Percentiles rank a stretch among this genome's conserved stretches.
Conservation (phyloP, 352 stramenopile genomes). For the Globisporangium radiosum region DNA sequence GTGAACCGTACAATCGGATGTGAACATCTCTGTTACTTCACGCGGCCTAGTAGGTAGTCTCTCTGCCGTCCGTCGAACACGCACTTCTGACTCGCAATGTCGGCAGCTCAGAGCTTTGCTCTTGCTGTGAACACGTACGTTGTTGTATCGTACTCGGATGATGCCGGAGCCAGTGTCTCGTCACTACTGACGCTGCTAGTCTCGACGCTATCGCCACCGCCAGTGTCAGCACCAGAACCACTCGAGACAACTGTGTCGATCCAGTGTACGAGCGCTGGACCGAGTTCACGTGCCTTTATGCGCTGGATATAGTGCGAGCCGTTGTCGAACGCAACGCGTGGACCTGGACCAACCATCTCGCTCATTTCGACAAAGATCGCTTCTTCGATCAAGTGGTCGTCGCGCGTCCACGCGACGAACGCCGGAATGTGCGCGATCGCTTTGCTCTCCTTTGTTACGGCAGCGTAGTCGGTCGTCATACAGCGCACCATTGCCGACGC, state of each 20-base stretch:
- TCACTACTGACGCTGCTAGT: too few relatives aligned
- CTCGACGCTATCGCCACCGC: neutral
- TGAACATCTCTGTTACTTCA: too few relatives aligned
- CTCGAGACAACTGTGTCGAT: slow-evolving; percentile 16
- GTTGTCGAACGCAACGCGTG: slow-evolving; percentile 26
- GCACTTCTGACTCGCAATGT: neutral
- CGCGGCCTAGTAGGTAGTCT: too few relatives aligned
- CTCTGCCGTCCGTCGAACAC: too few relatives aligned
- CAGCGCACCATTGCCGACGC: slow-evolving; percentile 25
- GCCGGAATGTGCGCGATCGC: slow-evolving; percentile 20
- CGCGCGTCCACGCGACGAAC: slow-evolving; percentile 32
- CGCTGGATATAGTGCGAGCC: slow-evolving; percentile 55
- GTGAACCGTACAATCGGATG: too few relatives aligned
- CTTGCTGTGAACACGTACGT: neutral
- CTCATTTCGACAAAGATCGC: slow-evolving; percentile 37
- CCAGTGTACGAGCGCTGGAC: slow-evolving; percentile 20
- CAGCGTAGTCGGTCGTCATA: slow-evolving; percentile 26
- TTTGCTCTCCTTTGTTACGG: slow-evolving; percentile 21
- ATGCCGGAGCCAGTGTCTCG: neutral
- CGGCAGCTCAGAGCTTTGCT: neutral
- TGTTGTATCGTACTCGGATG: neutral
- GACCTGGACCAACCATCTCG: slow-evolving; percentile 21
- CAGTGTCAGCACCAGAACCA: neutral
- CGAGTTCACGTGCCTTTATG: slow-evolving; percentile 28
- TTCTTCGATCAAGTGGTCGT: slow-evolving; percentile 62